Evolutionary conservation across 495 filamentous ascomycete species (phyloP).

Genomic region (Bathelium albidoporum): DNA sequence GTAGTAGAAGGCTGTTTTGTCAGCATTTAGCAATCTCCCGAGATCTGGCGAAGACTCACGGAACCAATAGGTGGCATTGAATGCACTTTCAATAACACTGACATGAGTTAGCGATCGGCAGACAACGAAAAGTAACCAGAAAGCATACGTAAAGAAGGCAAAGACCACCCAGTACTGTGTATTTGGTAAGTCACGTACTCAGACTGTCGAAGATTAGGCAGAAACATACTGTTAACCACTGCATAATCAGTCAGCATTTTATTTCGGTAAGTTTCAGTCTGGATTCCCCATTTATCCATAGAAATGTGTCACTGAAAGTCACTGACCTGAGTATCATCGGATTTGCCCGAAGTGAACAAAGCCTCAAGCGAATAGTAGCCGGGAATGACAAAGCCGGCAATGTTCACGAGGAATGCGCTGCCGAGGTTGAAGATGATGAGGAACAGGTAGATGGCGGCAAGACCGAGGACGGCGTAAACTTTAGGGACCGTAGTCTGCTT

Average conservation of each 20-base stretch:
- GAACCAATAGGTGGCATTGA: slow-evolving; percentile 98
- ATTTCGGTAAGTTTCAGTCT: not conserved
- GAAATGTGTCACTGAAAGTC: not conserved
- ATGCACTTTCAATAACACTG: slow-evolving; percentile 77
- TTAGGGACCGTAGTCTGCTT: slow-evolving; percentile 90
- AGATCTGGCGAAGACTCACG: slow-evolving; percentile 40
- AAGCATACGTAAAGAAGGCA: slow-evolving; percentile 67
- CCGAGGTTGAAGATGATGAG: slow-evolving; percentile 98
- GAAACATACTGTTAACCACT: slow-evolving; percentile 56
- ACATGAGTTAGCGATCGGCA: slow-evolving; percentile 12
- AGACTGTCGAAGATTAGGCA: not conserved
- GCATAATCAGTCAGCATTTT: slow-evolving; percentile 18
- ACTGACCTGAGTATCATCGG: slow-evolving; percentile 83
- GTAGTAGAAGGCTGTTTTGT: slow-evolving; percentile 81
- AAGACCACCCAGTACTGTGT: slow-evolving; percentile 94
- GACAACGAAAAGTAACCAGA: not conserved
- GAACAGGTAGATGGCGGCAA: slow-evolving; percentile 87
- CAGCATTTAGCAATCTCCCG: not conserved
- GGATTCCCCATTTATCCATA: slow-evolving; percentile 3
- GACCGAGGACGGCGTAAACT: slow-evolving; percentile 85
- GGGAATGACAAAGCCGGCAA: slow-evolving; percentile 87
- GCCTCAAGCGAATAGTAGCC: slow-evolving; percentile 93
- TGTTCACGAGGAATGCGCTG: slow-evolving; percentile 90
- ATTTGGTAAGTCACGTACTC: slow-evolving; percentile 26
- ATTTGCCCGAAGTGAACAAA: slow-evolving; percentile 68